Percentiles rank a stretch among this genome's conserved stretches.
Conservation (phyloP, 306 rosid genomes). For the Malus domestica region DNA sequence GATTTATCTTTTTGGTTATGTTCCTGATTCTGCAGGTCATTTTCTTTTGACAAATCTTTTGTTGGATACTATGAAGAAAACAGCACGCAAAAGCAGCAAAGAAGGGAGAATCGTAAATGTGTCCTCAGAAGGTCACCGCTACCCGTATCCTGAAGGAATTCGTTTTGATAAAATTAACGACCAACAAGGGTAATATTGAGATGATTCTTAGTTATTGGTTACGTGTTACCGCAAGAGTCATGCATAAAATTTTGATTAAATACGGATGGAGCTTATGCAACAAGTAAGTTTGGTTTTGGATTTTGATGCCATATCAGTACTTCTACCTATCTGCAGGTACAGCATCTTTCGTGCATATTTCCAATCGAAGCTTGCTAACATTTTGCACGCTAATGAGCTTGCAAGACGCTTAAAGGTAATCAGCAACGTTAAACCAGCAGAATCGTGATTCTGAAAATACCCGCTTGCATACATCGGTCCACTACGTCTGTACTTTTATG, state of each 20-base stretch:
- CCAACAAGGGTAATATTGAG: constrained; percentile 43
- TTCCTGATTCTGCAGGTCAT: constrained; percentile 49
- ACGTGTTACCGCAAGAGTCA: background rate
- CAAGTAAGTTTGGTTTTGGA: no score
- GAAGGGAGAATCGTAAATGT: constrained; percentile 81
- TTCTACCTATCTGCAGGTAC: constrained; percentile 41
- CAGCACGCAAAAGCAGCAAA: constrained; percentile 41
- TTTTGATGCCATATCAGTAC: no score
- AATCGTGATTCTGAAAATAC: background rate
- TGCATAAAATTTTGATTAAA: no score
- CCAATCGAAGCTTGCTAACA: constrained; percentile 84
- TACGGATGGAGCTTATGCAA: no score
- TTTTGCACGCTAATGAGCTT: constrained; percentile 85
- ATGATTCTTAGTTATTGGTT: background rate
- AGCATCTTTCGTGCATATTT: constrained; percentile 62
- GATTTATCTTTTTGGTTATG: no score
- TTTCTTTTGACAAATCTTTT: constrained; percentile 80
- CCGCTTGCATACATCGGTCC: background rate
- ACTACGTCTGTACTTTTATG: no score
- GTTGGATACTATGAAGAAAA: constrained; percentile 75
- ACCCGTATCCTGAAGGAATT: constrained; percentile 64
- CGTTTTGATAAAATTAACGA: constrained; percentile 55
- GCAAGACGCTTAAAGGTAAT: constrained; percentile 52
- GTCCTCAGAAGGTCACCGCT: constrained; percentile 62
- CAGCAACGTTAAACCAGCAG: background rate